phyloP scores from a whole-genome alignment of 192 early-diverging fungal genomes.

The Coemansia sp. region DNA sequence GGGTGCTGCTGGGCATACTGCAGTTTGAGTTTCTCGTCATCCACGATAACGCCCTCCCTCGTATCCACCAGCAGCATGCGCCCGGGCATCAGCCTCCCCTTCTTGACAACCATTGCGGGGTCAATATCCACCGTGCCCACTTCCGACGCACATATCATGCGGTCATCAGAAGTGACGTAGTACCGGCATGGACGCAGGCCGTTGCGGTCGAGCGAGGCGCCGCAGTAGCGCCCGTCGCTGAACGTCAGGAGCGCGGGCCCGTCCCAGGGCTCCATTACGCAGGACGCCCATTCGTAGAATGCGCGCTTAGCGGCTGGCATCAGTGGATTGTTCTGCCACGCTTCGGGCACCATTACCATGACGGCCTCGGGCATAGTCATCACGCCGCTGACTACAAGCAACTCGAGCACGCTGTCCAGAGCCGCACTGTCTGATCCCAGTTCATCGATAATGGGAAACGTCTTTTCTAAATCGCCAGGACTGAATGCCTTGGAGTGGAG shows the following conservation, averaged over 20 bases:
- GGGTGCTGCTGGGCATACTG: conserved; percentile 67
- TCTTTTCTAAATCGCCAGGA: conserved; percentile 65
- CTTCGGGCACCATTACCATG: conserved; percentile 99
- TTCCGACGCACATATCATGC: conserved; percentile 98
- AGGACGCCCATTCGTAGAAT: conserved; percentile 98
- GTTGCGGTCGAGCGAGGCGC: conserved; percentile 98
- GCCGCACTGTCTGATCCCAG: conserved; percentile 96
- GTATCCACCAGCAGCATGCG: conserved; percentile 98
- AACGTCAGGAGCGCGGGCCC: conserved; percentile 98
- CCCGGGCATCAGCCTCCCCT: conserved; percentile 95
- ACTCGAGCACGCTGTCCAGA: conserved; percentile 95
- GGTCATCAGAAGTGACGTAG: conserved; percentile 88
- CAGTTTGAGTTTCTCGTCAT: conserved; percentile 88
- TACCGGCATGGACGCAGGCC: conserved; percentile 97
- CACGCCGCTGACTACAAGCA: conserved; percentile 89
- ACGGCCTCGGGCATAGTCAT: conserved; percentile 92
- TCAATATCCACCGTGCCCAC: conserved; percentile 89
- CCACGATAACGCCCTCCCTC: conserved; percentile 82
- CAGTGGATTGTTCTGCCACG: conserved; percentile 88
- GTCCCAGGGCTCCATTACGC: conserved; percentile 98
- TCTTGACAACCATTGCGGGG: conserved; percentile 75
- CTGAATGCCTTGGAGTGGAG: conserved; percentile 84
- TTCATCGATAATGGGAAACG: conserved; percentile 95
- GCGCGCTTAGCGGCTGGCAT: conserved; percentile 84
- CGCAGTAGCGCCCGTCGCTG: conserved; percentile 94